Evolutionary conservation across 345 rosid genomes (phyloP), one percentile per base, ranked within the genome.

Genomic region (Erucastrum elatum): DNA sequence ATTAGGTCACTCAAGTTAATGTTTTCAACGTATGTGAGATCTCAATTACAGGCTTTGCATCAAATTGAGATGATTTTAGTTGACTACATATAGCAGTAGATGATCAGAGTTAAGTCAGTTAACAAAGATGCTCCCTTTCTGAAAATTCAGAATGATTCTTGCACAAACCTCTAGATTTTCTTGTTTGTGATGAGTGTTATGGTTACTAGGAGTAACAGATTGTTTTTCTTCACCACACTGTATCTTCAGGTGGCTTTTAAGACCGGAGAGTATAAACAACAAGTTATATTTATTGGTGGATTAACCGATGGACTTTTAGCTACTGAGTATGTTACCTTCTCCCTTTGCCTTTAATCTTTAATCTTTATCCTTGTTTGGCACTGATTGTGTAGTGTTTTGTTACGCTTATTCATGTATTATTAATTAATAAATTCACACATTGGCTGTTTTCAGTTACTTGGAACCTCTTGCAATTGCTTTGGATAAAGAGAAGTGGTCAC

Each of bases 401-500:
- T n/a, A n/a, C n/a, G n/a, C n/a, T n/a, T n/a, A n/a, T n/a, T n/a
- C n/a, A n/a, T n/a, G n/a, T n/a, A n/a, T n/a, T n/a, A n/a, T n/a
- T n/a, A n/a, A n/a, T n/a, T n/a, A n/a, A n/a, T n/a, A n/a, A n/a
- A n/a, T 31, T 66, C 63, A 67, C 58, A 49, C 34, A 67, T 44
- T 61, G 67, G 72, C 74, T 39, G 46, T 71, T 61, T 83, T 78
- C 84, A 95, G 98, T 61, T 95, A 91, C 86, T 89, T 93, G 87
- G 96, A 95, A 75, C 96, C 99, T 83, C 90, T 95, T 79, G 94
- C 97, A 29, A 80, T 87, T 78, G 97, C 98, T 80, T 83, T 93
- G 91, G 98, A 91, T 80, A 87, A 82, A 69, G 99, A 93, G 85
- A 89, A 90, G 82, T 93, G 99, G 96, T 92, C 99, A 12, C 93